Evolutionary conservation across 108 stramenopile genomes (phyloP).

Genomic region (Fragilariopsis cylindrus): DNA sequence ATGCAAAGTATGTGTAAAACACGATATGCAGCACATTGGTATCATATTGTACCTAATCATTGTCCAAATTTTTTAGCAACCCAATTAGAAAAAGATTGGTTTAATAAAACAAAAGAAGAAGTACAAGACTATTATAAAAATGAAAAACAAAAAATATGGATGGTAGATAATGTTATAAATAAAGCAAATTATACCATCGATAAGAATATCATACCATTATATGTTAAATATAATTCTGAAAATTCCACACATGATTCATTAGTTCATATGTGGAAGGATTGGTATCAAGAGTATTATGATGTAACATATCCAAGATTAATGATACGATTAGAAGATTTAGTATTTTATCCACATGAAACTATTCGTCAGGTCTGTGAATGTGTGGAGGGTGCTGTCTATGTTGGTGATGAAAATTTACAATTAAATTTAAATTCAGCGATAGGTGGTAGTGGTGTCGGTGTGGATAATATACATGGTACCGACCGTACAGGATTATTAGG

Average conservation of each 20-base stretch:
- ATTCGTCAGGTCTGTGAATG: constrained; percentile 57
- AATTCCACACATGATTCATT: constrained; percentile 40
- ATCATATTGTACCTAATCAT: constrained; percentile 39
- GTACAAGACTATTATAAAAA: constrained; percentile 7
- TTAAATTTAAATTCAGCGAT: constrained; percentile 21
- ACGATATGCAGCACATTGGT: constrained; percentile 67
- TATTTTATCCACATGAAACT: constrained; percentile 65
- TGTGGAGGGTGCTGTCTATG: constrained; percentile 47
- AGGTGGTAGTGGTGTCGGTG: constrained; percentile 3
- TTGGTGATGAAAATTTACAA: constrained; percentile 13
- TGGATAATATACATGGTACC: constrained; percentile 23
- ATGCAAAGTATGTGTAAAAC: constrained; percentile 78
- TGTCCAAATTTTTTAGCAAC: constrained; percentile 71
- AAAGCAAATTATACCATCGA: constrained; percentile 35
- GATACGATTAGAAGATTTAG: constrained; percentile 78
- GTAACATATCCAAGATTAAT: constrained; percentile 77
- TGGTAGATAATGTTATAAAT: constrained; percentile 29
- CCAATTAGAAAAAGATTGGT: constrained; percentile 33
- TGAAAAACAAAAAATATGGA: constrained; percentile 10
- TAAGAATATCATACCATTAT: constrained; percentile 16
- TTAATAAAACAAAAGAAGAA: constrained; percentile 4
- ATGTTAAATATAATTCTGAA: constrained; percentile 34
- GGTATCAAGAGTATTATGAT: constrained; percentile 69
- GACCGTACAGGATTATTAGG: constrained; percentile 18
- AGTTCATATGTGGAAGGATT: constrained; percentile 70